Percentiles rank a stretch among this genome's conserved stretches.
phyloP scores from a whole-genome alignment of 2,329 filamentous ascomycete species.

The Dothideomycetidae sp. region DNA sequence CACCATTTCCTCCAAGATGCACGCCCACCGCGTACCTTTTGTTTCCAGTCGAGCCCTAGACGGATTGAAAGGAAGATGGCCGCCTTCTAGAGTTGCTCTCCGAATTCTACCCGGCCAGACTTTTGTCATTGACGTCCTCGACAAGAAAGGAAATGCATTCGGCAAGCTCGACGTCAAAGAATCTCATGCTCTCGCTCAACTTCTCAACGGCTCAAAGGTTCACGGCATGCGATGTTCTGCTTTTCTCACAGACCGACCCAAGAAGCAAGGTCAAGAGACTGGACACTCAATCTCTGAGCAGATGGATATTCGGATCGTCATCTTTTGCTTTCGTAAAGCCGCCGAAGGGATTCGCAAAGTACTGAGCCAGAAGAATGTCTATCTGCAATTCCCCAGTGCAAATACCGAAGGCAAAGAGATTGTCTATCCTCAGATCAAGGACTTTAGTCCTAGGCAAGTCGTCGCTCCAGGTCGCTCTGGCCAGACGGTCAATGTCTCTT shows the following conservation, averaged over 20 bases:
- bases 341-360: constrained; percentile 52
- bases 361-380: constrained; percentile 51
- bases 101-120: constrained; percentile 37
- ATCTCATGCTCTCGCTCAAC: constrained; percentile 51
- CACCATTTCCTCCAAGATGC: constrained; percentile 11
- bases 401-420: constrained; percentile 57
- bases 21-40: constrained; percentile 12
- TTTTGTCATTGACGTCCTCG: constrained; percentile 52
- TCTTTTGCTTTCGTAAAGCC: constrained; percentile 62
- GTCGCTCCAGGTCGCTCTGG: constrained; percentile 3
- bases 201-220: constrained; percentile 51
- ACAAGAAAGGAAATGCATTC: constrained; percentile 57
- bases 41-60: constrained; percentile 10
- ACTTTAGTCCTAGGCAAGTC: constrained; percentile 10
- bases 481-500: constrained; percentile 12
- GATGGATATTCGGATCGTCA: constrained; percentile 54
- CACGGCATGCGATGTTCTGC: constrained; percentile 56
- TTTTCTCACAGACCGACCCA: constrained; percentile 53
- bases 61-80: constrained; percentile 36
- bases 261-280: constrained; percentile 46
- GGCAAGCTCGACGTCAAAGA: constrained; percentile 59
- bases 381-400: constrained; percentile 47
- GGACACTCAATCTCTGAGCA: constrained; percentile 47
- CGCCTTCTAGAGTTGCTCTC: constrained; percentile 59
- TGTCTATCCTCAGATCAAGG: constrained; percentile 58